Conservation (phyloP, 2,329 filamentous ascomycete genomes). For the Fusarium falciforme region DNA sequence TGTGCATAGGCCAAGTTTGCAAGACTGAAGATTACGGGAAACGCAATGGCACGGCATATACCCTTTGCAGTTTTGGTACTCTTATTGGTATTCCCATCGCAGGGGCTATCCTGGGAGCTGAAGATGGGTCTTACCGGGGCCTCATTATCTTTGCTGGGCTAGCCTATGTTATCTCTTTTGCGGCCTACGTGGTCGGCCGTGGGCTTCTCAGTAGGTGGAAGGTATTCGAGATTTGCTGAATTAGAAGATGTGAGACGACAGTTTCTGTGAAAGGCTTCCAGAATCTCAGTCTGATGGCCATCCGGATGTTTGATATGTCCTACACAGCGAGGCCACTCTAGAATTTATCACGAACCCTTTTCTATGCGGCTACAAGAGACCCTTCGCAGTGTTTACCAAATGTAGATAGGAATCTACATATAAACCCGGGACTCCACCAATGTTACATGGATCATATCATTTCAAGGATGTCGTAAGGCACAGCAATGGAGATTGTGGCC, state of each 20-base stretch:
- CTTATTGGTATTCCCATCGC: conserved; percentile 4
- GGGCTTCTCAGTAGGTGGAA: background rate
- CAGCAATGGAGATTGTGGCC: background rate
- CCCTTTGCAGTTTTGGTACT: background rate
- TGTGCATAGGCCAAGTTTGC: background rate
- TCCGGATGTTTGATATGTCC: no score
- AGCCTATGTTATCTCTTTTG: background rate
- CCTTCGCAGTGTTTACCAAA: background rate
- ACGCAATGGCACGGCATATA: background rate
- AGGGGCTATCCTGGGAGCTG: conserved; percentile 5
- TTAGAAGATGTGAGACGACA: background rate
- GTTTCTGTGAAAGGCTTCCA: no score
- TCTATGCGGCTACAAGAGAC: no score
- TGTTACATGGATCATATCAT: background rate
- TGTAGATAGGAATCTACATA: background rate
- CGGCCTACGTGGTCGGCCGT: background rate
- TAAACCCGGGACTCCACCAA: background rate
- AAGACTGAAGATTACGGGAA: background rate
- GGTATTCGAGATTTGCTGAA: background rate
- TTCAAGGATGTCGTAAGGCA: background rate
- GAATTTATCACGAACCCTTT: no score
- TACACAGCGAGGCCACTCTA: no score
- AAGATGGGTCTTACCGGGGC: background rate
- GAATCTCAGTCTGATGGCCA: no score
- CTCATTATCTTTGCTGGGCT: conserved; percentile 9